Base-by-base conservation (phyloP, 106 monocot genomes). In the Agapanthus africanus region DNA sequence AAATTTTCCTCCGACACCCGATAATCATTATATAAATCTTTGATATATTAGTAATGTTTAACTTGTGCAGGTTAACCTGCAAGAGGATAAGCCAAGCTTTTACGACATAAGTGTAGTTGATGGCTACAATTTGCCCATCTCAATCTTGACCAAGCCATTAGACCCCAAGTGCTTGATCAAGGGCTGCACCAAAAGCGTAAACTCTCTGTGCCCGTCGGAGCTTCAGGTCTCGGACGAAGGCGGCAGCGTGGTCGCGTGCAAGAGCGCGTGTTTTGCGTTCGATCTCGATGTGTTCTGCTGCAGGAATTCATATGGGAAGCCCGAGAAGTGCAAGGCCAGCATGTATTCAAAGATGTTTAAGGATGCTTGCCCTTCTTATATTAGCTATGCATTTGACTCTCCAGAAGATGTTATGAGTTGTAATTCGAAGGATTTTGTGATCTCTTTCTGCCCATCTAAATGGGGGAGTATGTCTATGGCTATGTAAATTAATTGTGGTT, bases 71-170 rank as follows among this genome's bases (percentile, higher is more conserved):
- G n/a, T n/a, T n/a, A n/a, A n/a, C n/a, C n/a, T n/a, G n/a, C n/a
- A 15, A 15, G 54, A 73, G 40, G 78, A 73, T 66, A 80, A 83
- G 70, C 80, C 80, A 1, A 78, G 77, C 68, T 88, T 83, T 63
- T 92, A 85, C 71, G 92, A 88, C 61, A 80, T 88, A 4, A 92
- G 88, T 68, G 16, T 92, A 9, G 88, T 88, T 1, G 92, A 88
- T 40, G 92, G 92, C 1, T 88, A 85, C 70, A 92, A 83, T 69
- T 26, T 92, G 0, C 85, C 92, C 3, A 40, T 92, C 6, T 71
- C 85, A 11, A 71, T 92, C 25, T 66, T 73, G 9, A 27, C 91
- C 11, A 75, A 23, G 63, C 72, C 78, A 23, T 33, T 47, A 13
- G 56, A 78, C 9, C 50, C 52, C 3, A 77, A 65, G 33, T 88